Conservation (phyloP, 2,329 filamentous ascomycete genomes). For the Coleophoma cylindrospora region DNA sequence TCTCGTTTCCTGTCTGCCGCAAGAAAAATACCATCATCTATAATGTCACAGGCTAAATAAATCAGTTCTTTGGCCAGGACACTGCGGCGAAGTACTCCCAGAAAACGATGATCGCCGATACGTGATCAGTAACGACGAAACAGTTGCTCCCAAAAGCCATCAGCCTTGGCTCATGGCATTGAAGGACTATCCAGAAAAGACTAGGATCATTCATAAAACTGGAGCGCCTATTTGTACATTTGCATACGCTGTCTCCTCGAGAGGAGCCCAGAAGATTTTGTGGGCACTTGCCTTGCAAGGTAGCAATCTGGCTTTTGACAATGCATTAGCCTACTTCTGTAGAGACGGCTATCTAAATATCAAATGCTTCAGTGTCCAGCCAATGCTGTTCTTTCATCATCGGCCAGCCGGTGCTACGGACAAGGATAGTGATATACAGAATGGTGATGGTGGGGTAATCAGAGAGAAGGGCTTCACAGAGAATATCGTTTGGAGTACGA, state of each 20-base stretch:
- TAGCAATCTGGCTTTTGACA: constrained; percentile 23
- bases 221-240: constrained; percentile 25
- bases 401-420: constrained; percentile 21
- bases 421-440: constrained; percentile 28
- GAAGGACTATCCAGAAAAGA: constrained; percentile 8
- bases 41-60: no score
- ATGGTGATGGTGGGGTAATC: constrained; percentile 4
- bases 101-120: constrained; percentile 8
- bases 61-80: constrained; percentile 27
- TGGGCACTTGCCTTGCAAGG: constrained; percentile 47
- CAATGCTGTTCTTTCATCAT: constrained; percentile 30
- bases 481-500: constrained; percentile 29
- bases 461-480: constrained; percentile 28
- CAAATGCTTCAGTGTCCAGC: constrained; percentile 30
- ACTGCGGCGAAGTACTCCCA: constrained; percentile 23
- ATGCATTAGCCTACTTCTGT: constrained; percentile 27
- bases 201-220: constrained; percentile 23
- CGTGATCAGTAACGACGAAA: constrained; percentile 20
- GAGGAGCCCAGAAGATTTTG: constrained; percentile 47
- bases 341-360: constrained; percentile 23
- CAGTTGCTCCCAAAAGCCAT: constrained; percentile 16
- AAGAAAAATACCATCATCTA: no score
- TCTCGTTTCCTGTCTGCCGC: no score
- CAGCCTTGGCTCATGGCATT: constrained; percentile 7
- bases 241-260: constrained; percentile 27